These are phyloP conservation scores for Harringtonia lauricola DNA, from an alignment of 2,329 filamentous ascomycete genomes.

Conservation along the genomic window DNA sequence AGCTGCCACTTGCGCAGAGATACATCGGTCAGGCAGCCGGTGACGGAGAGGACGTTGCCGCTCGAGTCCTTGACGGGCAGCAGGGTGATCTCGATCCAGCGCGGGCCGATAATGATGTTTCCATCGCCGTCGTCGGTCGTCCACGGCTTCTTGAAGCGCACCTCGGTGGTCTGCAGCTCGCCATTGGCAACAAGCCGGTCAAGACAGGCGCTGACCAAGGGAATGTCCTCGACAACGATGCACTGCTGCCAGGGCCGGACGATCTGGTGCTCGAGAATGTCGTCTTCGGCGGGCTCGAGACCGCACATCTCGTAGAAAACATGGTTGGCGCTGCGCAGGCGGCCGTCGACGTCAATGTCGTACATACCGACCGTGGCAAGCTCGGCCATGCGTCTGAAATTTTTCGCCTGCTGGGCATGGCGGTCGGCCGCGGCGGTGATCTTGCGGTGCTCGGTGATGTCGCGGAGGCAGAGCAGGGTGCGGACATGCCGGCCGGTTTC, in stretches of 20 bases:
- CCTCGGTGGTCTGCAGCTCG: slow-evolving; percentile 32
- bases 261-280: slow-evolving; percentile 23
- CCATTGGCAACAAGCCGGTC: slow-evolving; percentile 27
- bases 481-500: slow-evolving; percentile 30
- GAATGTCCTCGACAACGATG: slow-evolving; percentile 32
- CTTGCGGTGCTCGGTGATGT: slow-evolving; percentile 38
- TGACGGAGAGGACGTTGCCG: slow-evolving; percentile 34
- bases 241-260: slow-evolving; percentile 34
- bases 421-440: slow-evolving; percentile 36
- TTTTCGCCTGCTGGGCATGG: slow-evolving; percentile 39
- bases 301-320: slow-evolving; percentile 42
- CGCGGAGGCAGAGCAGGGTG: slow-evolving; percentile 37
- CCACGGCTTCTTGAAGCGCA: slow-evolving; percentile 37
- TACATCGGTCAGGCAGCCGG: slow-evolving; percentile 37
- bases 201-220: slow-evolving; percentile 27
- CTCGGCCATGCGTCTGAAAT: slow-evolving; percentile 42
- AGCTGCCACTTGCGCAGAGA: slow-evolving; percentile 39
- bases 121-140: slow-evolving; percentile 32
- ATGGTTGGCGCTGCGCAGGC: slow-evolving; percentile 38
- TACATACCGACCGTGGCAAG: slow-evolving; percentile 44
- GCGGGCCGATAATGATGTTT: slow-evolving; percentile 29
- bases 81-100: slow-evolving; percentile 38
- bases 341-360: slow-evolving; percentile 38
- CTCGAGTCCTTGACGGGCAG: slow-evolving; percentile 37
- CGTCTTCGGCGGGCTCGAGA: slow-evolving; percentile 30